Base-by-base conservation (phyloP, 768 basidiomycete genomes). In the Mycena leptocephala region DNA sequence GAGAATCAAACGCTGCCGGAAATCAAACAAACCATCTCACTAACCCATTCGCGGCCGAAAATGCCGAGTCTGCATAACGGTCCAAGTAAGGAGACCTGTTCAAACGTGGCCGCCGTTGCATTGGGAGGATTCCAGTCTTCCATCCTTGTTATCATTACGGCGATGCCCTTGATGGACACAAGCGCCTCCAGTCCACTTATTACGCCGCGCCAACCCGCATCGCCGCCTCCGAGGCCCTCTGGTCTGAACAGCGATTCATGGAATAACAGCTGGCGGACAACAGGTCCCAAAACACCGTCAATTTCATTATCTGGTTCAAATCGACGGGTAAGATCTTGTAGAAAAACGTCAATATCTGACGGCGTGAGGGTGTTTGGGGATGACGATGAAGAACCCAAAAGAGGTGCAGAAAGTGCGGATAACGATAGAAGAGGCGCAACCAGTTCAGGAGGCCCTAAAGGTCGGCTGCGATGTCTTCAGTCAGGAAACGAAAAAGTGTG, bases 1-100 rank as follows among this genome's bases (percentile, higher is more conserved):
- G 64, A 77, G 70, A 46, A 32, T 28, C 65, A 56, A 68, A 69
- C 10, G 55, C 6, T 58, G 61, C 51, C 37, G 22, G 41, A 56
- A 74, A 26, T 10, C 26, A 30, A 56, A 55, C 26, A 46, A 46
- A 28, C 30, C 22, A 14, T 24, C 8, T 16, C 80, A 85, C 90
- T 78, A 82, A 97, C 95, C 93, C 96, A 97, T 89, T 99, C 95
- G 69, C 92, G 86, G n/a, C 93, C 90, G 82, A 98, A 99, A 7
- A 97, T 93, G 46, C 95, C 94, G 66, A 99, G 87, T 39, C 97
- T 88, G 76, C 95, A 92, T 32, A 99, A 84, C 1, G 96, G 97
- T 0, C 98, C 98, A 78, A 99, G 85, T 53, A 99, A 86, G 63
- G 93, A 95, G 76, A 84, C 79, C 16, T 70, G 86, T 84, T 96